Evolutionary conservation across 768 basidiomycete genomes (phyloP).

Genomic region (Chiua virens): DNA sequence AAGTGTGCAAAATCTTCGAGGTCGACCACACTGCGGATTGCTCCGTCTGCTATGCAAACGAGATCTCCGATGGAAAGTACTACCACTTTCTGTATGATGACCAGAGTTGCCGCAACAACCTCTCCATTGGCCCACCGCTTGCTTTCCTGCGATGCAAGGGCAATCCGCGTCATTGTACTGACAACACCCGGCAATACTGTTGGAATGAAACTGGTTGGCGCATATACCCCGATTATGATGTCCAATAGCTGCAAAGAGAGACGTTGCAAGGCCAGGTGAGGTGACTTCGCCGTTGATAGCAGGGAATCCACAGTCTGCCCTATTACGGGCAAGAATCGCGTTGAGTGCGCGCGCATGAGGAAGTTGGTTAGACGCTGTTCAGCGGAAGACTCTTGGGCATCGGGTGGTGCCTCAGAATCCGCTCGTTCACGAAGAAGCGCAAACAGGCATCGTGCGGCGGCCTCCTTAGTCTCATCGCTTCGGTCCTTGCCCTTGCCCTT

Average conservation of each 20-base stretch:
- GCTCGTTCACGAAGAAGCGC: constrained; percentile 58
- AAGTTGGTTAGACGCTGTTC: constrained; percentile 40
- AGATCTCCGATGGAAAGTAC: constrained; percentile 64
- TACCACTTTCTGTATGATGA: constrained; percentile 54
- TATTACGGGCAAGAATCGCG: constrained; percentile 68
- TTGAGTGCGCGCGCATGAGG: constrained; percentile 38
- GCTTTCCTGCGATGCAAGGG: constrained; percentile 50
- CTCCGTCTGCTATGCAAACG: constrained; percentile 62
- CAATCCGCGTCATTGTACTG: constrained; percentile 72
- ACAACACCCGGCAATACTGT: constrained; percentile 83
- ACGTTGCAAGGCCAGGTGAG: constrained; percentile 59
- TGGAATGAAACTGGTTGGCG: constrained; percentile 53
- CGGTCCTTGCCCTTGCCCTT: constrained; percentile 68
- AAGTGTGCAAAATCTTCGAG: constrained; percentile 62
- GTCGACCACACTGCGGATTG: constrained; percentile 50
- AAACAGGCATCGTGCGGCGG: constrained; percentile 66
- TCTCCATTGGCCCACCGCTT: constrained; percentile 78
- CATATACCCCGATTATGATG: constrained; percentile 49
- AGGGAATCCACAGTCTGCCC: constrained; percentile 82
- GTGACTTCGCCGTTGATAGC: constrained; percentile 57
- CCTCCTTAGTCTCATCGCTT: constrained; percentile 81
- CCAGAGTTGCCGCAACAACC: constrained; percentile 55
- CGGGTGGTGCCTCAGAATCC: constrained; percentile 40
- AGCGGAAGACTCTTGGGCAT: constrained; percentile 14
- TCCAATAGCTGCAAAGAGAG: constrained; percentile 59